A percentile compares a stretch with the other conserved stretches of the same genome.
Conservation (phyloP, 176 grass and related monocot genomes). For the Secale cereale region DNA sequence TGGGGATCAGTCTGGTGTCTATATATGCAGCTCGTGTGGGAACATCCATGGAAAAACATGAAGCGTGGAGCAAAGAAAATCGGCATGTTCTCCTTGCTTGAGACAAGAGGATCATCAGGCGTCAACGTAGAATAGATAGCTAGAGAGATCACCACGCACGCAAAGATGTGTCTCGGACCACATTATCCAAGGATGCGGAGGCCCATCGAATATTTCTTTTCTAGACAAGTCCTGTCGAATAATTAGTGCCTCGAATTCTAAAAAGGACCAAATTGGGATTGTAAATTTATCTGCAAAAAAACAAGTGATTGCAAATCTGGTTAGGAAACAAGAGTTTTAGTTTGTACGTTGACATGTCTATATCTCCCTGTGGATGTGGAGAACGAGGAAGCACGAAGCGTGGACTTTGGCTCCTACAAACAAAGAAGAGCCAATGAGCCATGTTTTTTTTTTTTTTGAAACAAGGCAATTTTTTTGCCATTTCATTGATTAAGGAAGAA, state of each 20-base stretch:
- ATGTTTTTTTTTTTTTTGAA: too few relatives aligned
- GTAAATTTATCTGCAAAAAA: background rate
- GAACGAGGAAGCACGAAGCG: too few relatives aligned
- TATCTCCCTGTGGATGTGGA: too few relatives aligned
- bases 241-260: background rate
- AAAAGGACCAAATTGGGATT: background rate
- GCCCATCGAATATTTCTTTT: background rate
- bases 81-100: background rate
- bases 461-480: too few relatives aligned
- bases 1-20: slow-evolving; percentile 2
- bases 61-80: background rate
- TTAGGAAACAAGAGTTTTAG: too few relatives aligned
- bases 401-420: too few relatives aligned
- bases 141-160: background rate
- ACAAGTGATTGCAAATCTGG: too few relatives aligned
- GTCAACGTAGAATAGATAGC: slow-evolving; percentile 11
- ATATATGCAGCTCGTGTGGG: background rate
- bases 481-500: too few relatives aligned
- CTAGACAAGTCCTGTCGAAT: background rate
- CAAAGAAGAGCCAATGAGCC: too few relatives aligned
- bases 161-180: background rate
- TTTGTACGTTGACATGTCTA: too few relatives aligned
- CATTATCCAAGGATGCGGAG: background rate
- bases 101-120: slow-evolving; percentile 6
- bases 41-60: background rate